A percentile compares a stretch with the other conserved stretches of the same genome.
Conservation (phyloP, 176 grass and related monocot species). For the Oryza glumipatula region DNA sequence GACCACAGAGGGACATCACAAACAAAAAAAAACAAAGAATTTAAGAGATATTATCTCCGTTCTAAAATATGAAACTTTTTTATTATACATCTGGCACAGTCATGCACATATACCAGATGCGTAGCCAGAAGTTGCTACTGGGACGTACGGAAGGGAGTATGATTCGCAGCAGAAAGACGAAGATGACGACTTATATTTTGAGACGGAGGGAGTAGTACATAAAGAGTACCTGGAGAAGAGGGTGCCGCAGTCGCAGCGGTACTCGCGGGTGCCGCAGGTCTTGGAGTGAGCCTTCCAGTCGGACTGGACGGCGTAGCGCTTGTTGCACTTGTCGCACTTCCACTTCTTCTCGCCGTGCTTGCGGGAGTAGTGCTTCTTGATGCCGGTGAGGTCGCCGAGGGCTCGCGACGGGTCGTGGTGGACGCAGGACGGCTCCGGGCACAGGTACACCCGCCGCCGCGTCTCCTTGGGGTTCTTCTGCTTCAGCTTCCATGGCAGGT, state of each 20-base stretch:
- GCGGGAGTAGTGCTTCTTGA: conserved; percentile 93
- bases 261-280: conserved; percentile 85
- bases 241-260: conserved; percentile 88
- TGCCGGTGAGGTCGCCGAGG: conserved; percentile 83
- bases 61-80: too few species aligned
- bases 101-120: too few species aligned
- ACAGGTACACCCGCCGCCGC: conserved; percentile 78
- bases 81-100: too few species aligned
- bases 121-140: too few species aligned
- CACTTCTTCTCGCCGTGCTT: conserved; percentile 99
- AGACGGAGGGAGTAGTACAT: too few species aligned
- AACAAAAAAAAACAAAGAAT: too few species aligned
- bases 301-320: conserved; percentile 88
- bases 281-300: conserved; percentile 98
- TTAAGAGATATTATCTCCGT: too few species aligned
- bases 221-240: conserved; percentile 70
- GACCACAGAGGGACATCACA: too few species aligned
- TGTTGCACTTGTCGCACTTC: conserved; percentile 96
- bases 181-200: too few species aligned
- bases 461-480: conserved; percentile 87
- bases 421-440: conserved; percentile 85
- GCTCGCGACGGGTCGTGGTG: conserved; percentile 85
- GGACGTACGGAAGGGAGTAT: too few species aligned
- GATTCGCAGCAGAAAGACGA: too few species aligned
- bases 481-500: conserved; percentile 91